These are phyloP conservation scores for Rhododendron vialii DNA, from an alignment of 148 eudicot species.

Conservation along the genomic window DNA sequence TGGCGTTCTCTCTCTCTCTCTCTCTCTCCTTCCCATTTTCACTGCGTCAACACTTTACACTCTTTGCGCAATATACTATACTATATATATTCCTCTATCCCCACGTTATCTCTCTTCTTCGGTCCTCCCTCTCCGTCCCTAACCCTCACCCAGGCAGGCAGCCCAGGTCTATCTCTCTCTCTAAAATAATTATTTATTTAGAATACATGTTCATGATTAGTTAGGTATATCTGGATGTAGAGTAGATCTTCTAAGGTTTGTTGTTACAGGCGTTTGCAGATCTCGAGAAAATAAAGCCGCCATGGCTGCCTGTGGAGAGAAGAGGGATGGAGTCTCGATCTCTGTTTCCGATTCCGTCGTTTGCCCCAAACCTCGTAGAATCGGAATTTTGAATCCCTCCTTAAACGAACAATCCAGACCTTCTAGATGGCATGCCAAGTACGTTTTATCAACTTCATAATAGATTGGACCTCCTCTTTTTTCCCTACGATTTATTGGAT, in stretches of 20 bases:
- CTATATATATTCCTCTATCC: slow-evolving; percentile 1
- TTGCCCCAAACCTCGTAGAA: slow-evolving; percentile 60
- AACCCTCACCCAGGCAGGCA: neutral
- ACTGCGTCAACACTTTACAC: neutral
- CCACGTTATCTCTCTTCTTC: neutral
- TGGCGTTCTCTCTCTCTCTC: neutral
- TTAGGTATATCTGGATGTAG: neutral
- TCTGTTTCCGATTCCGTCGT: slow-evolving; percentile 28
- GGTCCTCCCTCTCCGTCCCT: slow-evolving; percentile 1
- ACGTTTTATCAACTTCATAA: neutral
- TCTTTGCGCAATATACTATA: neutral
- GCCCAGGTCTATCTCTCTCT: neutral
- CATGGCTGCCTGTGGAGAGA: slow-evolving; percentile 11
- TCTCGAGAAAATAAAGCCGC: slow-evolving; percentile 19
- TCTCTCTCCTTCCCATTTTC: neutral
- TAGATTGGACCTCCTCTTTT: neutral
- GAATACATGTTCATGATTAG: neutral
- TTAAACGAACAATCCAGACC: slow-evolving; percentile 15
- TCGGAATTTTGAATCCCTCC: slow-evolving; percentile 18
- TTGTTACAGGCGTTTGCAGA: neutral
- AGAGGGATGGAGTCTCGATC: slow-evolving; percentile 4
- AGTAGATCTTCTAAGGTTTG: neutral
- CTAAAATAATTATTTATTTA: neutral
- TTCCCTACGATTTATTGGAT: neutral
- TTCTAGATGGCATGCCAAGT: slow-evolving; percentile 23